phyloP scores from a whole-genome alignment of 2,329 filamentous ascomycete genomes.

The Septoria petroselini region DNA sequence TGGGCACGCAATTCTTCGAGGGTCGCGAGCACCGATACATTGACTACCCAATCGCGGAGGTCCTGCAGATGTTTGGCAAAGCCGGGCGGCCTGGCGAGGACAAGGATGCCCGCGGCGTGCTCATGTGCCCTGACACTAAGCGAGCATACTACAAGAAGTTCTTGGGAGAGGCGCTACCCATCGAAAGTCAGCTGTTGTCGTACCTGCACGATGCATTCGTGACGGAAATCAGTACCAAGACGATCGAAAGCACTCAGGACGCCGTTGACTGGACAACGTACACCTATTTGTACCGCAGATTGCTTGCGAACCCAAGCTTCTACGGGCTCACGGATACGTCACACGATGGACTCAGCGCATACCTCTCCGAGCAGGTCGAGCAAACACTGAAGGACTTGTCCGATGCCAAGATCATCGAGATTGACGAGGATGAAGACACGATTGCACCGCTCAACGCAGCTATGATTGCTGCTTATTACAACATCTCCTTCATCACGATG shows the following conservation, averaged over 20 bases:
- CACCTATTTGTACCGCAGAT: constrained; percentile 93
- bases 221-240: constrained; percentile 93
- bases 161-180: constrained; percentile 88
- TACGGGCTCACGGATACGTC: constrained; percentile 86
- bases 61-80: constrained; percentile 97
- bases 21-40: constrained; percentile 95
- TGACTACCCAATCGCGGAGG: constrained; percentile 89
- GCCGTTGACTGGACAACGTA: constrained; percentile 98
- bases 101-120: constrained; percentile 79
- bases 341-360: constrained; percentile 88
- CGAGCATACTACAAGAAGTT: constrained; percentile 99
- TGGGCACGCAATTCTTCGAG: constrained; percentile 98
- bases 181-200: constrained; percentile 88
- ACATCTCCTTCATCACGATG: constrained; percentile 99
- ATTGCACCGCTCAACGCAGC: constrained; percentile 89
- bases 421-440: constrained; percentile 82
- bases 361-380: constrained; percentile 92
- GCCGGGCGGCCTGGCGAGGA: constrained; percentile 76
- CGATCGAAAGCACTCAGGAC: constrained; percentile 91
- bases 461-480: constrained; percentile 99
- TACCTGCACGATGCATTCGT: constrained; percentile 96
- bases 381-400: constrained; percentile 83
- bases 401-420: constrained; percentile 92
- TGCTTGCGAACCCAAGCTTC: constrained; percentile 93
- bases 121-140: constrained; percentile 94